A percentile compares a stretch with the other conserved stretches of the same genome.
Conservation (phyloP, 2,329 filamentous ascomycete species). For the Emmonsiellopsis sp. region DNA sequence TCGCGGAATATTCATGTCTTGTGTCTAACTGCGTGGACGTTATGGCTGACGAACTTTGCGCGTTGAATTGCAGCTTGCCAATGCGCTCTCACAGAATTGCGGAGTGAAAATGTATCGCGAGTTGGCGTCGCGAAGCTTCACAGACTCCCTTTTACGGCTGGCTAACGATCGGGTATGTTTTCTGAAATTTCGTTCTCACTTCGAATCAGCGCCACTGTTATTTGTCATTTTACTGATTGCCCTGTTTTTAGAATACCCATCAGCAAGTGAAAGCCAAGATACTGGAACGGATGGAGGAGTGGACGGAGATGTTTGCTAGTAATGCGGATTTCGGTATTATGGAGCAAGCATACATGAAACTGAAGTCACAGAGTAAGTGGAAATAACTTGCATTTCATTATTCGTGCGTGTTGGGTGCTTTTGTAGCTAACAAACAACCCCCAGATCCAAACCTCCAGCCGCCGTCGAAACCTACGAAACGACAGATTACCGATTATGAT, state of each 20-base stretch:
- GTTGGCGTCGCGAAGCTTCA: conserved; percentile 83
- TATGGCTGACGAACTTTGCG: neutral
- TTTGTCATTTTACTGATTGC: neutral
- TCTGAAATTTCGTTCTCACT: neutral
- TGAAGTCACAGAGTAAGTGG: conserved; percentile 59
- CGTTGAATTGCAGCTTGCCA: conserved; percentile 54
- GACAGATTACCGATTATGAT: conserved; percentile 78
- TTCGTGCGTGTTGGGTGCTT: conserved; percentile 8
- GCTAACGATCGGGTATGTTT: conserved; percentile 64
- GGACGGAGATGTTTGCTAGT: conserved; percentile 86
- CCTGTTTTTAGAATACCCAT: conserved; percentile 61
- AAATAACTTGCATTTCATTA: neutral
- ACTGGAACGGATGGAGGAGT: conserved; percentile 89
- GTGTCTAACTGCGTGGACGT: neutral
- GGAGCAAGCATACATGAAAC: conserved; percentile 83
- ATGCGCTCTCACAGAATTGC: conserved; percentile 87
- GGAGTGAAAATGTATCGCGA: conserved; percentile 80
- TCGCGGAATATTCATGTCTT: neutral
- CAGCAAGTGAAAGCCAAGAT: conserved; percentile 96
- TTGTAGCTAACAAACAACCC: conserved; percentile 20
- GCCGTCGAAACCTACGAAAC: conserved; percentile 88
- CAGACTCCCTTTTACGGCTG: conserved; percentile 81
- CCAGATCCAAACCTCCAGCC: conserved; percentile 79
- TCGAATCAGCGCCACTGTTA: neutral
- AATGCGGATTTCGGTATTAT: conserved; percentile 94